phyloP scores from a whole-genome alignment of 2,329 filamentous ascomycete genomes.

The Trichoderma sp. region DNA sequence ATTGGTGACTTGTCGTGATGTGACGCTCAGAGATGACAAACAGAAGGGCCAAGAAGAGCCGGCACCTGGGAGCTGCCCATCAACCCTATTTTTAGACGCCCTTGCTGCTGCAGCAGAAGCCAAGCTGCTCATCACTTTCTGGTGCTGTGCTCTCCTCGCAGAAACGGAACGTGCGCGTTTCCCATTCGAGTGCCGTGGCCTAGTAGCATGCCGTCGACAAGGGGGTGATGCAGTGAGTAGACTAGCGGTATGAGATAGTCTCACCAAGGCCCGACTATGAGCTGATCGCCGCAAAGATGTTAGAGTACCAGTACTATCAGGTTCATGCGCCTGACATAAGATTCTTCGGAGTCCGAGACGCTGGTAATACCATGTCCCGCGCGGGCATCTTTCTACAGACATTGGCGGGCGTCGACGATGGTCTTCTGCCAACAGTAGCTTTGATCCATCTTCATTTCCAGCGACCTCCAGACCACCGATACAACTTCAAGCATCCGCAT shows the following conservation, averaged over 20 bases:
- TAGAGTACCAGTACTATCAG: too few species aligned
- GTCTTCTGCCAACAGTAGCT: too few species aligned
- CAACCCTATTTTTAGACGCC: slow-evolving; percentile 19
- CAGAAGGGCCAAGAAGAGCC: neutral
- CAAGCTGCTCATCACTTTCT: neutral
- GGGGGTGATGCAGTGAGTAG: neutral
- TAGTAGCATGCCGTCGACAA: slow-evolving; percentile 2
- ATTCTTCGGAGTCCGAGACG: neutral
- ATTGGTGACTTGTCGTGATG: slow-evolving; percentile 2
- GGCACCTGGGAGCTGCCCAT: neutral
- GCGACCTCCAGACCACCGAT: too few species aligned
- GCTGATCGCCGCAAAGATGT: slow-evolving; percentile 1
- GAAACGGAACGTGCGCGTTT: slow-evolving; percentile 19
- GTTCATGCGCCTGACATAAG: slow-evolving; percentile 3
- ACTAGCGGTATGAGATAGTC: slow-evolving; percentile 1
- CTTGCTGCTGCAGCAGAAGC: neutral
- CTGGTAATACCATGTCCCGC: too few species aligned
- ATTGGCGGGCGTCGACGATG: too few species aligned
- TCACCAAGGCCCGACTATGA: neutral
- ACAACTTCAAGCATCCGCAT: too few species aligned
- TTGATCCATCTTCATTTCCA: too few species aligned
- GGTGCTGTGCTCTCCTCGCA: too few species aligned
- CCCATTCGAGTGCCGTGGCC: slow-evolving; percentile 17
- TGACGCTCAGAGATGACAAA: neutral
- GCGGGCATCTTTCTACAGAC: too few species aligned